Evolutionary conservation across 140 eudicot species (phyloP).

Genomic region (Senecio squalidus): DNA sequence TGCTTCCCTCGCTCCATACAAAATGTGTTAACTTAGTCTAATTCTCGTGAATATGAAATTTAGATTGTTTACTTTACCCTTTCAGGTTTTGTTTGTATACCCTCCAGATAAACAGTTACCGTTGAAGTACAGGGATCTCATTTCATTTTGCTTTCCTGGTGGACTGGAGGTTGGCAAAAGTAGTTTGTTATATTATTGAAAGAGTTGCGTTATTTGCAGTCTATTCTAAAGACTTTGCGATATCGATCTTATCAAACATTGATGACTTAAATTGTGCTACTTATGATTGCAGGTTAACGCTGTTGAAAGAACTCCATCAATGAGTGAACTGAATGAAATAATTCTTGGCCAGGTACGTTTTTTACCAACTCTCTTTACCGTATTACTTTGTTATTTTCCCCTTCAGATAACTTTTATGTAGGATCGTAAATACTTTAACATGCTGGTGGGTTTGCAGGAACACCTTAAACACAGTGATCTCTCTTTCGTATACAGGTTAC

Average conservation of each 20-base stretch:
- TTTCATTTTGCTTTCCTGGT: slow-evolving; percentile 97
- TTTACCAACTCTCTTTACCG: neutral
- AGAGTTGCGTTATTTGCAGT: slow-evolving; percentile 1
- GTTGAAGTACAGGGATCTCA: slow-evolving; percentile 76
- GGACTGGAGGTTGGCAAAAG: slow-evolving; percentile 80
- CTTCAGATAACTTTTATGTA: neutral
- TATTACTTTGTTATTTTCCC: slow-evolving; percentile 3
- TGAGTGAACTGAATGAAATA: slow-evolving; percentile 96
- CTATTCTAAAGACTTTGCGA: neutral
- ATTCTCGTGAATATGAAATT: neutral
- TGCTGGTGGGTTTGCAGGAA: slow-evolving; percentile 57
- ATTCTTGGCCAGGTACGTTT: slow-evolving; percentile 87
- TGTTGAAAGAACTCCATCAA: slow-evolving; percentile 92
- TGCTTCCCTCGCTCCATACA: slow-evolving; percentile 10
- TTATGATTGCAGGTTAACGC: slow-evolving; percentile 74
- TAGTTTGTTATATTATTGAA: slow-evolving; percentile 14
- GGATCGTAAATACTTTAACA: slow-evolving; percentile 3
- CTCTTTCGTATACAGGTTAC: slow-evolving; percentile 87
- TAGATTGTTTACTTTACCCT: slow-evolving; percentile 4
- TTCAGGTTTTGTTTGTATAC: slow-evolving; percentile 86
- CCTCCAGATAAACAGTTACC: slow-evolving; percentile 95
- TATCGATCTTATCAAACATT: neutral
- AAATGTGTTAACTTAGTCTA: slow-evolving; percentile 1
- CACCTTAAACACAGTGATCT: slow-evolving; percentile 88
- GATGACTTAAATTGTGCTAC: slow-evolving; percentile 1